A percentile compares a stretch with the other conserved stretches of the same genome.
phyloP scores from a whole-genome alignment of 1,139 yeast species.

The Suhomyces choctaworum region DNA sequence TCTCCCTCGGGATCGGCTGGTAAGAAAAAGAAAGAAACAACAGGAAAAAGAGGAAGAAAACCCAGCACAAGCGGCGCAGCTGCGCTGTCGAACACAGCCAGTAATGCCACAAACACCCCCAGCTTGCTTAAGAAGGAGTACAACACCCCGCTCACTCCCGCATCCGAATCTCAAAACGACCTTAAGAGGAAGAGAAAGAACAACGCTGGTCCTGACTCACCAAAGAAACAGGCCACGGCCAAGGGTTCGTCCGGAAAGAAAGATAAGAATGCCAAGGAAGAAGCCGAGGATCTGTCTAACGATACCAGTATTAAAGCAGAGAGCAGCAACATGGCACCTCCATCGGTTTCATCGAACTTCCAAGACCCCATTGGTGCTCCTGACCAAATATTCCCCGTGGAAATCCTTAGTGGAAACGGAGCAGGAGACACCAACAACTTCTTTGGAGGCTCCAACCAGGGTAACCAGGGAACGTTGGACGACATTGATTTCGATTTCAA shows the following conservation, averaged over 20 bases:
- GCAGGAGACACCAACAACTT: conserved; percentile 23
- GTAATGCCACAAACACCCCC: conserved; percentile 25
- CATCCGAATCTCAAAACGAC: conserved; percentile 38
- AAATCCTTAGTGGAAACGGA: conserved; percentile 28
- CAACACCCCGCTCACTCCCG: conserved; percentile 46
- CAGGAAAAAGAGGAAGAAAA: conserved; percentile 38
- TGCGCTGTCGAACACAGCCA: conserved; percentile 18
- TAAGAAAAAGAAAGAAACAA: conserved; percentile 29
- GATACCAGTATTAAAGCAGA: conserved; percentile 17
- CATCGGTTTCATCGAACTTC: conserved; percentile 21
- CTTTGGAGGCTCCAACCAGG: conserved; percentile 23
- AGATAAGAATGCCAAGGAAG: conserved; percentile 23
- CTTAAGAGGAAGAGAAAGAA: conserved; percentile 31
- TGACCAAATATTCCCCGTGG: conserved; percentile 42
- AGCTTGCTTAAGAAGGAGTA: conserved; percentile 36
- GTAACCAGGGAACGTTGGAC: conserved; percentile 31
- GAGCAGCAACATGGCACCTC: conserved; percentile 25
- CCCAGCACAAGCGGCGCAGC: conserved; percentile 25
- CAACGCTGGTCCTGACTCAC: conserved; percentile 30
- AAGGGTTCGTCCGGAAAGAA: conserved; percentile 21
- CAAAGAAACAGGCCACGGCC: conserved; percentile 28
- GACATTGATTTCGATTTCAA: conserved; percentile 59
- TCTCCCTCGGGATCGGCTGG: conserved; percentile 30
- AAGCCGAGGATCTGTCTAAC: conserved; percentile 14
- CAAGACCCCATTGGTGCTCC: conserved; percentile 28